Conservation (phyloP, 345 rosid genomes). For the rapeseed (Brassica napus) region Da-Ae NC_063447.1:33146501-33147000, state of each 20-base stretch:
- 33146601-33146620: constrained; percentile 76
- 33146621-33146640: constrained; percentile 52
- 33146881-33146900: constrained; percentile 63
- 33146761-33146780: constrained; percentile 91
- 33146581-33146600: constrained; percentile 65
- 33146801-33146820: constrained; percentile 68
- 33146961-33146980: constrained; percentile 65
- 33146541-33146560: constrained; percentile 66
- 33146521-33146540: constrained; percentile 66
- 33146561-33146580: constrained; percentile 74
- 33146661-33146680: constrained; percentile 86
- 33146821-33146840: constrained; percentile 88
- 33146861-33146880: constrained; percentile 56
- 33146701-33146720: constrained; percentile 85
- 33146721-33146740: constrained; percentile 59
- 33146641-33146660: constrained; percentile 80
- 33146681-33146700: constrained; percentile 81
- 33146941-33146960: constrained; percentile 26
- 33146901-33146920: constrained; percentile 54
- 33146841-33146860: constrained; percentile 89
- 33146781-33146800: constrained; percentile 69
- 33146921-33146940: constrained; percentile 67
- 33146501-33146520: constrained; percentile 72
- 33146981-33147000: constrained; percentile 72
- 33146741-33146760: constrained; percentile 63